phyloP scores from a whole-genome alignment of 768 basidiomycete genomes.

The Rhizopogon rudus region DNA sequence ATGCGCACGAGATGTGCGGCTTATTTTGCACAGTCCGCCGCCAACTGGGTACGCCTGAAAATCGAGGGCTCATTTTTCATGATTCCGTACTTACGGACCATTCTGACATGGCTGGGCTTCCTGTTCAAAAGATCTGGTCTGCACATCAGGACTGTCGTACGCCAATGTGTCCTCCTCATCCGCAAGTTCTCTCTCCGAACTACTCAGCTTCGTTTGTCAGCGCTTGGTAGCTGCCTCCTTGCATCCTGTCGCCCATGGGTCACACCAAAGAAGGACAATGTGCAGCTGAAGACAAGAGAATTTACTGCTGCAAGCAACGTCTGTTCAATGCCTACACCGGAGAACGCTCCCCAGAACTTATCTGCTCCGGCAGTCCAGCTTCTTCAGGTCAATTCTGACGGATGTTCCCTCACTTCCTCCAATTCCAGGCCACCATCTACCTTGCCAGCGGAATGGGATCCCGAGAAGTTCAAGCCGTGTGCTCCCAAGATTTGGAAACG shows the following conservation, averaged over 20 bases:
- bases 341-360: not conserved
- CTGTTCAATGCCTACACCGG: not conserved
- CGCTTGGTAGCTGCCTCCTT: not conserved
- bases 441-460: not conserved
- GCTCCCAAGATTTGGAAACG: not conserved
- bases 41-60: not conserved
- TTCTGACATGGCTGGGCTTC: not conserved
- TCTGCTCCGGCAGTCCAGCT: not conserved
- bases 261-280: not conserved
- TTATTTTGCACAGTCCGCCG: not conserved
- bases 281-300: not conserved
- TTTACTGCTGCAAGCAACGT: not conserved
- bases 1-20: not conserved
- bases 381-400: not conserved
- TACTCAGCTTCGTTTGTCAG: not conserved
- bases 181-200: not conserved
- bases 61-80: not conserved
- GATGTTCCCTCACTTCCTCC: not conserved
- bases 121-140: not conserved
- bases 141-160: not conserved
- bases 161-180: not conserved
- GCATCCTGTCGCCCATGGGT: no score
- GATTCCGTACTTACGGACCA: not conserved
- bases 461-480: not conserved
- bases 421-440: not conserved